A percentile compares a stretch with the other conserved stretches of the same genome.
These are phyloP conservation scores for Arxiozyma telluris DNA, from an alignment of 1,139 yeast species.

Conservation along the genomic window DNA sequence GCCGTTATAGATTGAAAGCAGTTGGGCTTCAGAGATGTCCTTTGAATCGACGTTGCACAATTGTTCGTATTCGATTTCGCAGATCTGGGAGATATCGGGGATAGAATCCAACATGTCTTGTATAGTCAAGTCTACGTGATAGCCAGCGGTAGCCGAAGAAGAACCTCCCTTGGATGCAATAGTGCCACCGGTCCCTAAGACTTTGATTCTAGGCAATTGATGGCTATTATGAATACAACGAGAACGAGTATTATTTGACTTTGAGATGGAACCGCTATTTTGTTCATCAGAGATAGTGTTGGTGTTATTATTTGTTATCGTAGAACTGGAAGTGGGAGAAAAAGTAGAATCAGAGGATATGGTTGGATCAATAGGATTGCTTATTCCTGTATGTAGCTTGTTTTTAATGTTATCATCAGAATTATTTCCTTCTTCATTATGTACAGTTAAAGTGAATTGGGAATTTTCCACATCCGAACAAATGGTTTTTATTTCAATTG, in stretches of 20 bases:
- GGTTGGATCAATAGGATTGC: slow-evolving; percentile 3
- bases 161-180: slow-evolving; percentile 56
- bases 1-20: slow-evolving; percentile 37
- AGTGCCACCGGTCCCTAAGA: slow-evolving; percentile 67
- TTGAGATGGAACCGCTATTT: slow-evolving; percentile 5
- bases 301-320: background rate
- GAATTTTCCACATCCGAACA: slow-evolving; percentile 28
- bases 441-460: slow-evolving; percentile 19
- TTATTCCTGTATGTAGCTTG: background rate
- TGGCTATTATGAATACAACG: background rate
- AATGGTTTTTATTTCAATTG: slow-evolving; percentile 27
- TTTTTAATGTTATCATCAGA: background rate
- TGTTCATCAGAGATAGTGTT: background rate
- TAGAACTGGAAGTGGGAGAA: background rate
- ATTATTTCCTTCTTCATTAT: slow-evolving; percentile 8
- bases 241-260: slow-evolving; percentile 9
- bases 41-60: slow-evolving; percentile 58
- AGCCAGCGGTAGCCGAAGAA: slow-evolving; percentile 57
- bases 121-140: slow-evolving; percentile 56
- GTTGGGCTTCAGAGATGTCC: slow-evolving; percentile 41
- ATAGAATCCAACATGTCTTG: slow-evolving; percentile 50
- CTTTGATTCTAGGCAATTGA: slow-evolving; percentile 39
- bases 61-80: slow-evolving; percentile 56
- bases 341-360: slow-evolving; percentile 6
- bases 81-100: slow-evolving; percentile 52